A percentile compares a stretch with the other conserved stretches of the same genome.
These are phyloP conservation scores for Lonicera japonica DNA, from an alignment of 129 eudicot species.

Conservation along the genomic window DNA sequence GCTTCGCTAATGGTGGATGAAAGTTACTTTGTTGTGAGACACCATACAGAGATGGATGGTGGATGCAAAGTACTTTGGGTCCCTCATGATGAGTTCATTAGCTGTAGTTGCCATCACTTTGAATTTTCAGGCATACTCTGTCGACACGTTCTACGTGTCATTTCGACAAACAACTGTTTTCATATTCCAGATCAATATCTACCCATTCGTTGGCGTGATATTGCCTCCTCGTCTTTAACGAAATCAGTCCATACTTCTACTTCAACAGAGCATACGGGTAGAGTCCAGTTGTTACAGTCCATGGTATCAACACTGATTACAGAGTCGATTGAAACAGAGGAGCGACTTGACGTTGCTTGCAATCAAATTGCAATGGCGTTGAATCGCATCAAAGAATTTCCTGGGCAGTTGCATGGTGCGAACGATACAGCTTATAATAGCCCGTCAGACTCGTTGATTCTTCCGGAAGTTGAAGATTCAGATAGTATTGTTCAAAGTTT, in stretches of 20 bases:
- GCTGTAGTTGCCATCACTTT: constrained; percentile 73
- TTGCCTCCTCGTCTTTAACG: constrained; percentile 21
- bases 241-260: constrained; percentile 25
- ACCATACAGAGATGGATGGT: constrained; percentile 67
- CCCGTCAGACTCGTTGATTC: constrained; percentile 52
- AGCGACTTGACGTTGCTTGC: constrained; percentile 62
- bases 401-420: constrained; percentile 30
- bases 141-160: constrained; percentile 77
- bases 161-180: constrained; percentile 78
- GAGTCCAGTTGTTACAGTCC: constrained; percentile 56
- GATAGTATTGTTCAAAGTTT: constrained; percentile 65
- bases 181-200: constrained; percentile 70
- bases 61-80: constrained; percentile 75
- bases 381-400: constrained; percentile 59
- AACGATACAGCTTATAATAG: constrained; percentile 40
- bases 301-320: constrained; percentile 57
- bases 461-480: constrained; percentile 82
- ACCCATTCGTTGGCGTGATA: constrained; percentile 73
- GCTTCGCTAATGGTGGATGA: constrained; percentile 67
- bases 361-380: constrained; percentile 53
- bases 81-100: constrained; percentile 63
- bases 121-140: constrained; percentile 84
- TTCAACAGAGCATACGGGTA: constrained; percentile 31
- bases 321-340: constrained; percentile 61
- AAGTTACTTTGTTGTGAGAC: constrained; percentile 65